phyloP scores from a whole-genome alignment of 768 basidiomycete species.

The Pluteus cervinus region DNA sequence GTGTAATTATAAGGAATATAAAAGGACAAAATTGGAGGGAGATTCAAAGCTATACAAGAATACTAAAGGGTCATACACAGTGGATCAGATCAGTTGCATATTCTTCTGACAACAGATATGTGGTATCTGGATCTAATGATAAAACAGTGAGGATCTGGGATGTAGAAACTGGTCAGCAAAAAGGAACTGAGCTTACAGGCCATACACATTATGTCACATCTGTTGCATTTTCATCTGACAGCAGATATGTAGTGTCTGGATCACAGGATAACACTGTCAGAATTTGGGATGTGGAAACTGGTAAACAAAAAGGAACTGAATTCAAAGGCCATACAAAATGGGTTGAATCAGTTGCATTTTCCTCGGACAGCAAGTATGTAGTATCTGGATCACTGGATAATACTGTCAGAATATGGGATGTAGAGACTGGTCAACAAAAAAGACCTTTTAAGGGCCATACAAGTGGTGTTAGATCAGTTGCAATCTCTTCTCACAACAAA shows the following conservation, averaged over 20 bases:
- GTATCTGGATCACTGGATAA: conserved; percentile 32
- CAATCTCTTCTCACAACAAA: too few species aligned
- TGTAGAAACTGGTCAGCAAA: too few species aligned
- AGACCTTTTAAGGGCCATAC: too few species aligned
- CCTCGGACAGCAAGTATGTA: conserved; percentile 15
- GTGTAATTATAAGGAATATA: conserved; percentile 8
- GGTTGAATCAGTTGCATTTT: conserved; percentile 15
- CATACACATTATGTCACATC: too few species aligned
- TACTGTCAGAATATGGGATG: conserved; percentile 30
- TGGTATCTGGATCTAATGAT: too few species aligned
- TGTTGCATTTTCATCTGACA: too few species aligned
- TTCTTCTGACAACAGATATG: too few species aligned
- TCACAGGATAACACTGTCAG: not conserved
- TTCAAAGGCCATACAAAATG: conserved; percentile 5
- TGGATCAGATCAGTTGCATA: conserved; percentile 12
- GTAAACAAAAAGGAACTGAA: not conserved
- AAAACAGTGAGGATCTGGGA: too few species aligned
- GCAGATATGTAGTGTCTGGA: too few species aligned
- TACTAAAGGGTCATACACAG: conserved; percentile 4
- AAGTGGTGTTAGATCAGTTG: too few species aligned
- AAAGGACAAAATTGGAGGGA: conserved; percentile 5
- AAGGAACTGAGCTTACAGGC: too few species aligned
- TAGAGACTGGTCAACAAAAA: conserved; percentile 1
- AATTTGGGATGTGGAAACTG: not conserved
- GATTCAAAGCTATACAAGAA: conserved; percentile 1